phyloP scores from a whole-genome alignment of 2,329 filamentous ascomycete genomes.

The Zalaria sp. region DNA sequence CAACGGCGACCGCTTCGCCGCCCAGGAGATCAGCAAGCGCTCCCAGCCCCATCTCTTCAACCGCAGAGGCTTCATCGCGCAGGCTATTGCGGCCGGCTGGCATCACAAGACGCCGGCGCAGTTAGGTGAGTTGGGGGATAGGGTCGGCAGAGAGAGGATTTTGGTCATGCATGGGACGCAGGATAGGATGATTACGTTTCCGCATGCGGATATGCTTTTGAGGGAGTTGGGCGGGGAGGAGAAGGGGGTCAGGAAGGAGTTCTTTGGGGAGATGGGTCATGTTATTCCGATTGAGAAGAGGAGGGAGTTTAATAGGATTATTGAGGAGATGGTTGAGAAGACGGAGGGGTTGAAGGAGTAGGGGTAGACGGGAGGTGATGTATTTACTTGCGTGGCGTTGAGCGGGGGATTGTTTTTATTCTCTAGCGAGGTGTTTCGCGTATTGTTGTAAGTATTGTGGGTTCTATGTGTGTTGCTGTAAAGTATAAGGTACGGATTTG shows the following conservation, averaged over 20 bases:
- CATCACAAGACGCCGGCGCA: slow-evolving; percentile 61
- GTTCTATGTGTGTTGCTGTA: no score
- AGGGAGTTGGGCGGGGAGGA: slow-evolving; percentile 47
- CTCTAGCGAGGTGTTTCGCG: no score
- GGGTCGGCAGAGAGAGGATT: slow-evolving; percentile 59
- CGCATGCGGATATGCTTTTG: slow-evolving; percentile 56
- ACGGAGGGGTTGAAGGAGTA: slow-evolving; percentile 29
- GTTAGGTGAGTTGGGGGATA: slow-evolving; percentile 50
- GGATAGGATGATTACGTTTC: slow-evolving; percentile 65
- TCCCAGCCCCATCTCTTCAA: slow-evolving; percentile 46
- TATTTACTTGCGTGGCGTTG: no score
- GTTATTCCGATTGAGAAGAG: slow-evolving; percentile 59
- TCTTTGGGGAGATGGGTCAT: slow-evolving; percentile 63
- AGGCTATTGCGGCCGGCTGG: slow-evolving; percentile 66
- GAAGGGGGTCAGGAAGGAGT: slow-evolving; percentile 37
- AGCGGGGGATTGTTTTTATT: no score
- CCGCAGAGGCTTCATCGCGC: slow-evolving; percentile 55
- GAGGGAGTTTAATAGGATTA: slow-evolving; percentile 50
- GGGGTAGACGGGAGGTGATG: neutral
- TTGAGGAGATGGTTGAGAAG: slow-evolving; percentile 45
- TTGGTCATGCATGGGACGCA: slow-evolving; percentile 60
- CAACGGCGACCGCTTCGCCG: slow-evolving; percentile 72
- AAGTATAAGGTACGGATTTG: no score
- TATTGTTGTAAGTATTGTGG: no score
- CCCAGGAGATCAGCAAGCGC: slow-evolving; percentile 63